Base-by-base conservation (phyloP, 192 early-diverging fungal genomes). In the Haplosporangium gracile region DNA sequence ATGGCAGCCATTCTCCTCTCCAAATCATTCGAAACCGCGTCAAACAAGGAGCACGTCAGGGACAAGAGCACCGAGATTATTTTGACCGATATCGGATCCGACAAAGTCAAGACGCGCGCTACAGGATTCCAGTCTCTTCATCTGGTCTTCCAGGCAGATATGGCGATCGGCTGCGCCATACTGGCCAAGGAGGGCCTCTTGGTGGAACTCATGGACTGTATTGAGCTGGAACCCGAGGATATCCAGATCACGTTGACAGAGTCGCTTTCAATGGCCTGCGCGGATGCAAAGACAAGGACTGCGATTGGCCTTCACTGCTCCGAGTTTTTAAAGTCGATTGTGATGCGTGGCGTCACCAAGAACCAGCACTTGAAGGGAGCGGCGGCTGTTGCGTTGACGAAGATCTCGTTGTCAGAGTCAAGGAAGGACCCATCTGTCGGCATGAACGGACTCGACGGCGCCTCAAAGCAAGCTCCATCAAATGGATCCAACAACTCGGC, bases 191-290 rank as follows among this genome's bases (percentile, higher is more conserved):
- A 90, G 36, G 95, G 94, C 0, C 84, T 96, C 8, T 79, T 96
- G 18, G 94, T 91, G 39, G 95, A 96, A 32, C 90, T 97, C 42
- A 91, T 96, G 90, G 97, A 97, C 76, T 90, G 91, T 63, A 88
- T 95, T 57, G 97, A 97, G 72, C 92, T 95, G 78, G 97, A 97
- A 78, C 82, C 83, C 13, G 89, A 81, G 26, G 85, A 88, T 15
- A 92, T 95, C 9, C 96, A 97, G 82, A 85, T 94, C 32, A 92
- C 94, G 2, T 83, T 94, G 24, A 83, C 93, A 13, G 92, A 90
- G 78, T 91, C 88, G 22, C 89, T 94, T 32, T 92, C 90, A 1
- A 82, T 75, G 40, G 95, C 92, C 10, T 95, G 93, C 74, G 89
- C 90, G 4, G 90, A 96, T 74, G 89, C 94, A 76, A 85, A 90